A percentile compares a stretch with the other conserved stretches of the same genome.
phyloP scores from a whole-genome alignment of 441 rosid genomes.

The Geranium incanum region DNA sequence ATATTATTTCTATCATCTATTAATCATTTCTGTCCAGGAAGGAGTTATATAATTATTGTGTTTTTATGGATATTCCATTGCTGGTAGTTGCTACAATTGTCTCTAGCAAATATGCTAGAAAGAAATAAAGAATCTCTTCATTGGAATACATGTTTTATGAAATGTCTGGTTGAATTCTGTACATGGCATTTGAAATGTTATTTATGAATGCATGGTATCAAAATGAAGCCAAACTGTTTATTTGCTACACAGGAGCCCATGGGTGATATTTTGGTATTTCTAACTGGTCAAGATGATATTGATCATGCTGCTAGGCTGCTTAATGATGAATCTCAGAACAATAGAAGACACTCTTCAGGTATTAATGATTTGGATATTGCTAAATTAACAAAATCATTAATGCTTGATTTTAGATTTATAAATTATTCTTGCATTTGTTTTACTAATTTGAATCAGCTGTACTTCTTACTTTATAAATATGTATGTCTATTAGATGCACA shows the following conservation, averaged over 20 bases:
- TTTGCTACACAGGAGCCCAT: slow-evolving; percentile 59
- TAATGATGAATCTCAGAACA: slow-evolving; percentile 60
- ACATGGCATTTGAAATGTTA: background rate
- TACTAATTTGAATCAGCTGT: slow-evolving; percentile 10
- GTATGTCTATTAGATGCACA: background rate
- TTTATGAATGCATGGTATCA: background rate
- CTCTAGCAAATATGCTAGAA: background rate
- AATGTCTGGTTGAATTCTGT: background rate
- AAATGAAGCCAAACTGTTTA: background rate
- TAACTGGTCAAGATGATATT: slow-evolving; percentile 97
- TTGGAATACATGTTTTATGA: background rate
- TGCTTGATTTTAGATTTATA: slow-evolving; percentile 10
- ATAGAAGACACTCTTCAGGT: slow-evolving; percentile 62
- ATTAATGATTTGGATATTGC: slow-evolving; percentile 14
- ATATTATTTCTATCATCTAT: slow-evolving; percentile 3
- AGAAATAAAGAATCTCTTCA: background rate
- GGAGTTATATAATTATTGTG: slow-evolving; percentile 3
- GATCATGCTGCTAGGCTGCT: slow-evolving; percentile 62
- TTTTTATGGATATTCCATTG: slow-evolving; percentile 8
- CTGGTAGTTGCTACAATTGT: slow-evolving; percentile 1
- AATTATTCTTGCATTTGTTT: slow-evolving; percentile 11
- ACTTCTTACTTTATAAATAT: background rate
- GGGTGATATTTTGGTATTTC: slow-evolving; percentile 87
- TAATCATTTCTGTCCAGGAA: background rate
- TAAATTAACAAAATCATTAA: background rate